phyloP scores from a whole-genome alignment of 2,329 filamentous ascomycete genomes.

The Aulographum hederae region DNA sequence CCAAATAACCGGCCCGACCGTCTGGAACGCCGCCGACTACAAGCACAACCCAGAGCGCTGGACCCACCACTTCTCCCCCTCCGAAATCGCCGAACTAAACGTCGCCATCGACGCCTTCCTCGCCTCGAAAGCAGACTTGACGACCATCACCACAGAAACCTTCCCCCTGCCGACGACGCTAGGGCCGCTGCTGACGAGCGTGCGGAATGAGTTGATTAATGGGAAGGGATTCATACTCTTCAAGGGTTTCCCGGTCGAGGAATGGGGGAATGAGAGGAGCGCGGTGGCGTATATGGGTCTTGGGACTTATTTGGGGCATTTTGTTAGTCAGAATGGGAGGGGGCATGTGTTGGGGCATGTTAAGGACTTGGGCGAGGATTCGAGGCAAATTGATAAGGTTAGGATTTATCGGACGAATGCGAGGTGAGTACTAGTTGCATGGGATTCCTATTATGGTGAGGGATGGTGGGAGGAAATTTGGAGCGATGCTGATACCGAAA shows the following conservation, averaged over 20 bases:
- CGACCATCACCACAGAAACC: conserved; percentile 45
- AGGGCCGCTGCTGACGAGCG: conserved; percentile 29
- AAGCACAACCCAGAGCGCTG: conserved; percentile 45
- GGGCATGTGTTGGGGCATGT: conserved; percentile 81
- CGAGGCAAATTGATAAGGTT: conserved; percentile 65
- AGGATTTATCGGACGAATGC: conserved; percentile 83
- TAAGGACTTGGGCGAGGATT: conserved; percentile 72
- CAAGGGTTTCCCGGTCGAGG: conserved; percentile 60
- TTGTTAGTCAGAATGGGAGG: conserved; percentile 67
- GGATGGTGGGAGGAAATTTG: too few relatives aligned
- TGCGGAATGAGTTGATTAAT: conserved; percentile 52
- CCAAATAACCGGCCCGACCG: conserved; percentile 50
- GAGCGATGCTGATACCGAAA: conserved; percentile 1
- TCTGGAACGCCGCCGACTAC: conserved; percentile 54
- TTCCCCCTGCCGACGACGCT: conserved; percentile 36
- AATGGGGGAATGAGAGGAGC: conserved; percentile 64
- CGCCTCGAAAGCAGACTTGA: conserved; percentile 43
- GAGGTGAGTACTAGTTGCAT: too few relatives aligned
- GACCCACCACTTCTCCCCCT: conserved; percentile 49
- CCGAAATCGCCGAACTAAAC: conserved; percentile 51
- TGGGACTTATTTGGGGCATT: conserved; percentile 68
- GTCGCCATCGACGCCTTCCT: conserved; percentile 52
- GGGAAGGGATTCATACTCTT: conserved; percentile 84
- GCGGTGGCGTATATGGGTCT: conserved; percentile 85
- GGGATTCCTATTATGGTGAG: conserved; percentile 3